These are phyloP conservation scores for Wallacemonas sp. DNA, from an alignment of 208 protist genomes.

Conservation along the genomic window DNA sequence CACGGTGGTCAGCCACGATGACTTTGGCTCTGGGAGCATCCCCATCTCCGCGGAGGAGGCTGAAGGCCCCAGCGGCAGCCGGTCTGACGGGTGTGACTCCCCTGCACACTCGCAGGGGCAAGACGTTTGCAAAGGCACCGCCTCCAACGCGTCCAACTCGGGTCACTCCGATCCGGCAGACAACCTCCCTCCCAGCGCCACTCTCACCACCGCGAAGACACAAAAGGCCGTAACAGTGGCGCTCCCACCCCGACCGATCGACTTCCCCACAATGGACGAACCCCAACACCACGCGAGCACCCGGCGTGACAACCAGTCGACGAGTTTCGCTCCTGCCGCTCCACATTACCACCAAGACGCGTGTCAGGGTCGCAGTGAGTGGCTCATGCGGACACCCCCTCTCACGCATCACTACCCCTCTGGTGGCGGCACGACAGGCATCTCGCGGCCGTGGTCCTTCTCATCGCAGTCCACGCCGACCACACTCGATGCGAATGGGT, in stretches of 20 bases:
- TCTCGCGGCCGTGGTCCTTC: background rate
- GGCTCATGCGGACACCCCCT: background rate
- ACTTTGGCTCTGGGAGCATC: no score
- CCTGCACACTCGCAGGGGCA: no score
- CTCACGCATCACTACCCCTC: background rate
- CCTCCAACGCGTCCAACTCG: no score
- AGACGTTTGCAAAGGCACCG: no score
- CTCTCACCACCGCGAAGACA: background rate
- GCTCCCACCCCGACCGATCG: background rate
- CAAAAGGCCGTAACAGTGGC: background rate
- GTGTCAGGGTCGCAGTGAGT: background rate
- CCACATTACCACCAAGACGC: background rate
- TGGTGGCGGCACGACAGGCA: background rate
- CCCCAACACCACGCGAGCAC: no score
- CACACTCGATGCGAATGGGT: background rate
- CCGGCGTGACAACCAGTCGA: background rate
- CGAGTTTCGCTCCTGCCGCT: background rate
- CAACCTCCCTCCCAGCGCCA: background rate
- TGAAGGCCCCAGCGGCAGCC: no score
- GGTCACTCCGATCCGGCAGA: no score
- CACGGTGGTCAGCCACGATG: background rate
- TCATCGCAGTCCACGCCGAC: conserved; percentile 2
- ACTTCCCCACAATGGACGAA: conserved; percentile 2
- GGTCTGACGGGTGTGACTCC: no score
- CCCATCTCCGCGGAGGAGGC: no score